Evolutionary conservation across 192 early-diverging fungal genomes (phyloP), one percentile per base, ranked within the genome.

Genomic region (Mortierella alpina): DNA sequence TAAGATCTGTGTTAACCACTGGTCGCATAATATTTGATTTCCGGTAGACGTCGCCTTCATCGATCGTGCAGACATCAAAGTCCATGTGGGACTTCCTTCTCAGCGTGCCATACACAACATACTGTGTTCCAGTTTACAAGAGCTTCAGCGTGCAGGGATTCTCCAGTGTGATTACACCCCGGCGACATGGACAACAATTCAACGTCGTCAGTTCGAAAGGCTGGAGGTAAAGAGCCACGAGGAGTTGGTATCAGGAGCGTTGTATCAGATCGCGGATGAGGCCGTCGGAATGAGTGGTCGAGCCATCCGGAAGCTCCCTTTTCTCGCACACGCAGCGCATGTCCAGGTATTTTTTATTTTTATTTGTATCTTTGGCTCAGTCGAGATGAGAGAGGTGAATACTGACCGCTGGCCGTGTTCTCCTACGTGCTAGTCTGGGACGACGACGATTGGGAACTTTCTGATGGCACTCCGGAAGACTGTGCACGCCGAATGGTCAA

Each of bases 31-130:
- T 6, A 22, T 0, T 69, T 45, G 7, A 13, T 46, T 42, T 66
- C 62, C 2, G 46, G 54, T 73, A 90, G 89, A 91, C 59, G 20
- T 82, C 7, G 89, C 89, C 1, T 90, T 91, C 62, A 76, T 91
- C 20, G 89, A 91, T 70, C 89, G 92, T 15, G 92, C 89, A 2
- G 92, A 93, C 66, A 84, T 93, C 72, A 91, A 90, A 61, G 63
- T 87, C 60, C 85, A 85, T 59, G 83, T 91, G 57, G 83, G 84
- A 10, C 82, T 78, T 10, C 92, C 92, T 6, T 78, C 88, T 1
- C 63, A 65, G 7, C 41, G 76, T 18, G 90, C 90, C 5, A 86
- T 90, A 31, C 89, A 90, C 63, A 67, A 77, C 9, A 92, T 93
- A 7, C 78, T 93, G 4, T 12, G 65, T 0, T 83, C 85, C 10